These are phyloP conservation scores for Diaporthe helianthi DNA, from an alignment of 2,329 filamentous ascomycete species.

Conservation along the genomic window DNA sequence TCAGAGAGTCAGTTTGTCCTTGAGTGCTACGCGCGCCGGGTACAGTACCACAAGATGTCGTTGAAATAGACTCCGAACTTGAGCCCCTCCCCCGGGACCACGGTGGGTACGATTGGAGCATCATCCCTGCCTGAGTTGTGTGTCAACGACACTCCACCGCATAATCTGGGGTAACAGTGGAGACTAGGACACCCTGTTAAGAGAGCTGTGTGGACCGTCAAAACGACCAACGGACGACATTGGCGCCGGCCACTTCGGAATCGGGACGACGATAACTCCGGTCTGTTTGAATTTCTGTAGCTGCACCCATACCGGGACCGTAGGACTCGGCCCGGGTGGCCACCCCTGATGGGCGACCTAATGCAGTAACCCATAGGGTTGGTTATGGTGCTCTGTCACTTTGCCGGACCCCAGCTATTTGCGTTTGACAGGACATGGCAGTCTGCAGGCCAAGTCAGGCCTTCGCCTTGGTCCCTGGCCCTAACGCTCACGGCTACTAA, in stretches of 20 bases:
- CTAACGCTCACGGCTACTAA: constrained; percentile 16
- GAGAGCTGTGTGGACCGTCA: not conserved
- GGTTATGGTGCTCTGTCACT: constrained; percentile 8
- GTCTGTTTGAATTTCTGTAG: not conserved
- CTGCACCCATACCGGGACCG: not conserved
- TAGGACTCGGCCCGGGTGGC: constrained; percentile 23
- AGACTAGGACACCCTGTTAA: constrained; percentile 22
- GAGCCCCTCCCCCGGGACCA: constrained; percentile 18
- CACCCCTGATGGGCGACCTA: constrained; percentile 14
- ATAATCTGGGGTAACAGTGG: constrained; percentile 28
- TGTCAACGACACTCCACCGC: constrained; percentile 20
- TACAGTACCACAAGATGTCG: constrained; percentile 32
- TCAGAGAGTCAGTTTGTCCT: not conserved
- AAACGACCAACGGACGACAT: not conserved
- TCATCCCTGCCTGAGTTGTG: constrained; percentile 25
- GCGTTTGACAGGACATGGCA: not conserved
- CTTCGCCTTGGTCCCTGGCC: not conserved
- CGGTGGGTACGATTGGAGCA: constrained; percentile 26
- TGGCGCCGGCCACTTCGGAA: not conserved
- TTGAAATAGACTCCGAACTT: constrained; percentile 26
- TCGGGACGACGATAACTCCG: constrained; percentile 13
- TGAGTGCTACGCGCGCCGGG: constrained; percentile 4
- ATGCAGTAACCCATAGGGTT: constrained; percentile 24
- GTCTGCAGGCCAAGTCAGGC: constrained; percentile 15
- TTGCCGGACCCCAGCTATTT: not conserved